phyloP scores from a whole-genome alignment of 768 basidiomycete genomes.

The Pholiota molesta region DNA sequence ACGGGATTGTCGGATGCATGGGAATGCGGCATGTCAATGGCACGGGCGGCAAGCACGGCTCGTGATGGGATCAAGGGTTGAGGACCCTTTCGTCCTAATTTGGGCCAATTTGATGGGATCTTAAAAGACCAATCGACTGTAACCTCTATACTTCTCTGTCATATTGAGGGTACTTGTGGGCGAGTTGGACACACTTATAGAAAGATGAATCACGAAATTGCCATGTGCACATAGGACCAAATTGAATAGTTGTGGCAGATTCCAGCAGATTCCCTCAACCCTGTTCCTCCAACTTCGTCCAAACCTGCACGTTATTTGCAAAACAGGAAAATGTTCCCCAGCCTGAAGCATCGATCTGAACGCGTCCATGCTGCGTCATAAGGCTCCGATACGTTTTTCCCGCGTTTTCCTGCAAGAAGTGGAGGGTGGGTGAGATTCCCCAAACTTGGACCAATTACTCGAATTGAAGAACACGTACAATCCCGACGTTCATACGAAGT shows the following conservation, averaged over 20 bases:
- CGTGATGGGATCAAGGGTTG: too few species aligned
- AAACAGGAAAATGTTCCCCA: conserved; percentile 71
- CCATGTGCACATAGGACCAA: background rate
- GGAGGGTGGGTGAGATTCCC: background rate
- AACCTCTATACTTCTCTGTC: background rate
- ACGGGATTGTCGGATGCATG: too few species aligned
- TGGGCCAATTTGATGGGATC: too few species aligned
- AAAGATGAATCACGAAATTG: background rate
- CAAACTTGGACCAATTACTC: background rate
- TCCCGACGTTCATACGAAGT: conserved; percentile 70
- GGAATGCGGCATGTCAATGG: too few species aligned
- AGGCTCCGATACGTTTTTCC: conserved; percentile 48
- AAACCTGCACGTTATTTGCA: conserved; percentile 59
- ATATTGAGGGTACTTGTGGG: background rate
- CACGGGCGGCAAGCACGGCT: too few species aligned
- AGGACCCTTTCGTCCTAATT: too few species aligned
- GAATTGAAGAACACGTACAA: conserved; percentile 40
- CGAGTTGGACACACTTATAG: background rate
- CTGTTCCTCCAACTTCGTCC: conserved; percentile 39
- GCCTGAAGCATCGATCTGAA: conserved; percentile 54
- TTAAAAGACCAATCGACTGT: too few species aligned
- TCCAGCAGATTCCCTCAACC: background rate
- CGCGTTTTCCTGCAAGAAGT: conserved; percentile 34
- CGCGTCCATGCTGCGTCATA: conserved; percentile 46
- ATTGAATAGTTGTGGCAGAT: background rate